phyloP scores from a whole-genome alignment of 345 rosid genomes.

The Iberis pinnata region DNA sequence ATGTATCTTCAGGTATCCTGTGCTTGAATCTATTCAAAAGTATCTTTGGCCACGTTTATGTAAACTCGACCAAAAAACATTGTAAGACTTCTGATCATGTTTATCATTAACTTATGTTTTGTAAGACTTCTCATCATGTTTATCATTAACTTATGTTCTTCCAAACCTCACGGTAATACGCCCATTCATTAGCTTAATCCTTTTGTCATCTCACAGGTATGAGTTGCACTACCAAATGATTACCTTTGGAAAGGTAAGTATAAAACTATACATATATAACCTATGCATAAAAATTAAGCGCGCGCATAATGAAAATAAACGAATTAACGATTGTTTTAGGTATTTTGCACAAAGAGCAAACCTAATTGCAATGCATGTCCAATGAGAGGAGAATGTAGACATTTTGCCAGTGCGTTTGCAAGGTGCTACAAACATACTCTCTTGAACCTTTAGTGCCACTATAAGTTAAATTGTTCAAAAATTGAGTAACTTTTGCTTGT shows the following conservation, averaged over 20 bases:
- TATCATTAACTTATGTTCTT: background rate
- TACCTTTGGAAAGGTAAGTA: conserved; percentile 89
- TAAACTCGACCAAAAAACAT: conserved; percentile 84
- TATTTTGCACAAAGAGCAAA: conserved; percentile 86
- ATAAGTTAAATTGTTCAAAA: background rate
- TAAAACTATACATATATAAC: background rate
- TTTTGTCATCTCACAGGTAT: conserved; percentile 49
- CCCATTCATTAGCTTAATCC: conserved; percentile 26
- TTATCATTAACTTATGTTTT: background rate
- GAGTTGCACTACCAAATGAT: conserved; percentile 98
- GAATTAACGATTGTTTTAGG: conserved; percentile 52
- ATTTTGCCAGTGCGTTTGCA: conserved; percentile 98
- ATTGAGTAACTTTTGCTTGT: background rate
- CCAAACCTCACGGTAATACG: no score
- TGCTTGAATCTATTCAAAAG: conserved; percentile 86
- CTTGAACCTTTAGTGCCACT: background rate
- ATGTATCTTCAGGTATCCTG: conserved; percentile 77
- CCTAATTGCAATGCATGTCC: conserved; percentile 99
- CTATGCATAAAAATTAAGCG: background rate
- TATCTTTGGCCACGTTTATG: conserved; percentile 97
- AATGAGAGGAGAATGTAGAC: conserved; percentile 97
- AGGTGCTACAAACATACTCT: conserved; percentile 44
- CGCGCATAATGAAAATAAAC: no score
- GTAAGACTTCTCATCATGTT: background rate
- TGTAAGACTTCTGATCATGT: conserved; percentile 40